A percentile compares a stretch with the other conserved stretches of the same genome.
Conservation (phyloP, 2,329 filamentous ascomycete species). For the Hymenotorrendiella dingleyae region DNA sequence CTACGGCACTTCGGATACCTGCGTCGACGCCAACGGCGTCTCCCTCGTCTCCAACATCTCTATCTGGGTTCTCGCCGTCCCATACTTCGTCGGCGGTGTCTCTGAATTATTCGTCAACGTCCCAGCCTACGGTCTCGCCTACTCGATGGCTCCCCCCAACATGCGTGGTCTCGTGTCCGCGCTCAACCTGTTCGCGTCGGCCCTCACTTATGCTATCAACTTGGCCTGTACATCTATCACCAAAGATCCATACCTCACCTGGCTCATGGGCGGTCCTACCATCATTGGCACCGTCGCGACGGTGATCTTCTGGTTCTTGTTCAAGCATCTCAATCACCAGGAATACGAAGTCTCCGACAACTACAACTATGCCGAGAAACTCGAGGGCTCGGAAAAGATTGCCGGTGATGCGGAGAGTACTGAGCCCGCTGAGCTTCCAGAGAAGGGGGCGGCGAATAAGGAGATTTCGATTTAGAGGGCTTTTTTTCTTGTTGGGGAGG, state of each 20-base stretch:
- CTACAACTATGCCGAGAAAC: too few species aligned
- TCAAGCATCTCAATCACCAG: conserved; percentile 41
- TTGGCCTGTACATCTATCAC: conserved; percentile 41
- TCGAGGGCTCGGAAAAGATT: too few species aligned
- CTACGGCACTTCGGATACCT: conserved; percentile 17
- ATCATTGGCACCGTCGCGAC: conserved; percentile 40
- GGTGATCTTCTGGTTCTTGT: conserved; percentile 41
- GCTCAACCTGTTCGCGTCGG: conserved; percentile 42
- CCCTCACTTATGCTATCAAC: conserved; percentile 41
- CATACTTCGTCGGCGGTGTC: conserved; percentile 46
- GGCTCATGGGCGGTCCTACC: conserved; percentile 44
- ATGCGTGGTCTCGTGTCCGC: conserved; percentile 47
- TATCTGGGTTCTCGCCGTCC: conserved; percentile 51
- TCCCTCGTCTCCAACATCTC: conserved; percentile 32
- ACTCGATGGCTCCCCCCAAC: conserved; percentile 44
- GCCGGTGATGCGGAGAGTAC: too few species aligned
- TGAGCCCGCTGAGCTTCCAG: too few species aligned
- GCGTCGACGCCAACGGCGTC: conserved; percentile 9
- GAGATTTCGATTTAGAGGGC: too few species aligned
- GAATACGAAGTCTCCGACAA: too few species aligned
- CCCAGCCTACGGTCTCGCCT: conserved; percentile 46
- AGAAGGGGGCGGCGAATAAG: too few species aligned
- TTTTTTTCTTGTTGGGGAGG: too few species aligned
- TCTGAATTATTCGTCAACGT: conserved; percentile 47
- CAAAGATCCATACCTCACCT: conserved; percentile 43